Evolutionary conservation across 768 basidiomycete species (phyloP).

Genomic region (Collybiopsis luxurians): DNA sequence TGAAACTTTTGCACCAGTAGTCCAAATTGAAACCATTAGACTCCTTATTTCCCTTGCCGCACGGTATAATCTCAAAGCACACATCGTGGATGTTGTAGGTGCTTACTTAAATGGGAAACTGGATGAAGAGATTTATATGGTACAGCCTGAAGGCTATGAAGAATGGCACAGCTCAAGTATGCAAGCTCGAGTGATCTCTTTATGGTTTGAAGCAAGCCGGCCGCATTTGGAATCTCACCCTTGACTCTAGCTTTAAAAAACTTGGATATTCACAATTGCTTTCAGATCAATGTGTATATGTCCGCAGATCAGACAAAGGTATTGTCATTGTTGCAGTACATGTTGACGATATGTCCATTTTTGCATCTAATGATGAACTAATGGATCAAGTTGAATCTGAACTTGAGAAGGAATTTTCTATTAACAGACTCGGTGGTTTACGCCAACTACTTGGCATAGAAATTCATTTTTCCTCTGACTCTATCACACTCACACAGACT

Average conservation of each 20-base stretch:
- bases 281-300: constrained; percentile 16
- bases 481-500: not conserved
- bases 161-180: no score
- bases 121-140: no score
- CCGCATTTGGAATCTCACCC: no score
- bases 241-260: no score
- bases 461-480: not conserved
- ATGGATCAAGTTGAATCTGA: no score
- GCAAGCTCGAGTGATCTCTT: no score
- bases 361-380: no score
- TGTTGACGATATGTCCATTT: no score
- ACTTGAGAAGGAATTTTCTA: not conserved
- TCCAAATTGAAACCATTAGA: no score
- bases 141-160: no score
- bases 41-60: constrained; percentile 26
- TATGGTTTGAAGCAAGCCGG: no score
- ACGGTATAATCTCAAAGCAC: constrained; percentile 22
- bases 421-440: not conserved
- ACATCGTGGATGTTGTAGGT: constrained; percentile 26
- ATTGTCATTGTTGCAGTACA: constrained; percentile 9
- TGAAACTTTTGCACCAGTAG: no score
- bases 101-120: constrained; percentile 12
- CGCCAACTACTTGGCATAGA: constrained; percentile 25
- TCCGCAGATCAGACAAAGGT: constrained; percentile 8
- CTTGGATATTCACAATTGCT: constrained; percentile 11